Base-by-base conservation (phyloP, 805 yeast genomes). In the Wickerhamiella azymoides region DNA sequence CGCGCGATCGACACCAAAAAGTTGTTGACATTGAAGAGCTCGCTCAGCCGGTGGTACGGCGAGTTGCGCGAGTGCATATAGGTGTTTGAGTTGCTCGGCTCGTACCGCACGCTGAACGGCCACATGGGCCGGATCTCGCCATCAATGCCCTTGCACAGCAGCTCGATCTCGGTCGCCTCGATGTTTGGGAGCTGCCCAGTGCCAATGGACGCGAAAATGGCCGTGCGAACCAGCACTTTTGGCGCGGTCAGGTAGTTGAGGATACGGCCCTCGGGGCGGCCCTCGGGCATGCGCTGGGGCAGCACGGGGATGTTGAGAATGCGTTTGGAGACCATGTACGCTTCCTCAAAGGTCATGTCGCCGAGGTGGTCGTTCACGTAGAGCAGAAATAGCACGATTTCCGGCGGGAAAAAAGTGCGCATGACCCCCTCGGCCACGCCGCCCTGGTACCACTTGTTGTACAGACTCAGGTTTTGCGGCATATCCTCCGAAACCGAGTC, bases 11-110 rank as follows among this genome's bases (percentile, higher is more conserved):
- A 84, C 1, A 88, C 88, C 26, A 92, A 71, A 57, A 85, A 89
- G 62, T 88, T 93, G 62, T 92, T 92, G 19, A 92, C 97, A 56
- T 92, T 92, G 67, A 89, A 92, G 48, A 89, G 70, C 60, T 92
- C 97, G 0, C 96, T 81, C 40, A 89, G 70, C 46, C 95, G 68
- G 1, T 92, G 82, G 58, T 89, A 89, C 0, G 96, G 95, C 10
- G 80, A 76, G 36, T 73, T 70, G 54, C 71, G 59, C 54, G 74
- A 57, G 46, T 66, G 54, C 53, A 51, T 46, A 46, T 55, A 55
- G 10, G 68, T 57, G 55, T 58, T 61, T 9, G 72, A 68, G 56
- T 70, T 70, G 48, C 77, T 58, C 5, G 67, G 64, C 14, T 49
- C 32, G 49, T 52, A 58, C 9, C 63, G 63, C 7, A 30, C 37